Base-by-base conservation (phyloP, 768 basidiomycete species). In the Collybiopsis confluens region DNA sequence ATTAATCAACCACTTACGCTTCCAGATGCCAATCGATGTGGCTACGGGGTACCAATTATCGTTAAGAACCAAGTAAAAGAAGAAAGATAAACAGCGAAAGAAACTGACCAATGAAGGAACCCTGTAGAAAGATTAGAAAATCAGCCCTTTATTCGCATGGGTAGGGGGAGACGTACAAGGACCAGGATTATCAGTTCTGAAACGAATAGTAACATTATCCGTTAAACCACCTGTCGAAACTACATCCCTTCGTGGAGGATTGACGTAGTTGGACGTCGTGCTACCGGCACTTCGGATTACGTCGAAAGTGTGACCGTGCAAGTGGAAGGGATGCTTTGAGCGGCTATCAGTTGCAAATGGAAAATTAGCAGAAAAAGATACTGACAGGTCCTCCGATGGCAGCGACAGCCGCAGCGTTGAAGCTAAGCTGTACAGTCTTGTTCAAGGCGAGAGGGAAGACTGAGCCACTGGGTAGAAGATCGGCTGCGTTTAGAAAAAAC, bases 131-230 rank as follows among this genome's bases (percentile, higher is more conserved):
- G n/a, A 33, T 5, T 33, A 13, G 30, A 6, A 5, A 33, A 13
- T 33, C 30, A 33, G 30, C 13, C 6, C 13, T 33, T 33, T 6
- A 13, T 5, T 33, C 13, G 30, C n/a, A n/a, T n/a, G n/a, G n/a
- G n/a, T n/a, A n/a, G n/a, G n/a, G n/a, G n/a, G n/a, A n/a, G n/a
- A 33, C 30, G 5, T 33, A 33, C 30, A 85, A 3, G 79, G 78
- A 10, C 86, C 86, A 2, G 83, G 74, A 65, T 88, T 88, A 60
- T 88, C 79, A 3, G 85, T 84, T 21, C 68, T 60, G 66, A 84
- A 87, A 36, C 85, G 76, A 48, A 88, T 69, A 3, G 77, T 77
- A 26, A 79, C 76, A 60, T 77, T 67, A 63, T 77, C 65, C 65
- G 77, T 59, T 1, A 54, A 64, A 54, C 65, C 62, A 38, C 70